A percentile compares a stretch with the other conserved stretches of the same genome.
Evolutionary conservation across 768 basidiomycete genomes (phyloP).

Genomic region (Coprinopsis cinerea): DNA sequence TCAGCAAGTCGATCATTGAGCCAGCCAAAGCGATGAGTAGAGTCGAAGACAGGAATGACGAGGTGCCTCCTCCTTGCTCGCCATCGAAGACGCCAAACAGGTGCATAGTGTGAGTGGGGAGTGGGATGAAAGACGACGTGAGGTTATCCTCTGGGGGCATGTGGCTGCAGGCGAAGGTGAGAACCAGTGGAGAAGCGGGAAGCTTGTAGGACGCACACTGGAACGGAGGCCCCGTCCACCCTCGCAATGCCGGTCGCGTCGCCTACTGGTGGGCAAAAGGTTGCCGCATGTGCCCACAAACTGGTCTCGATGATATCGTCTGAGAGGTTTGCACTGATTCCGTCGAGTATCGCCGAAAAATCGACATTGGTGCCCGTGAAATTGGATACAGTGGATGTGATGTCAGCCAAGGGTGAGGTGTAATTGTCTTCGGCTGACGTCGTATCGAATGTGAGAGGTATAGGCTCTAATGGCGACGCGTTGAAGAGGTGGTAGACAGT

Average conservation of each 20-base stretch:
- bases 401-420: too few relatives aligned
- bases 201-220: neutral
- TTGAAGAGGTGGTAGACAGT: too few relatives aligned
- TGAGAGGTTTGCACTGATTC: neutral
- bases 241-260: conserved; percentile 3
- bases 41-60: conserved; percentile 24
- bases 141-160: neutral
- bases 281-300: neutral
- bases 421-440: too few relatives aligned
- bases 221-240: neutral
- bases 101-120: conserved; percentile 19
- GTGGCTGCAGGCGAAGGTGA: conserved; percentile 5
- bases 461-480: too few relatives aligned
- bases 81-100: conserved; percentile 26
- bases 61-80: conserved; percentile 28
- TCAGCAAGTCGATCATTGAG: conserved; percentile 21
- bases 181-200: neutral
- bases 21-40: conserved; percentile 23
- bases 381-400: too few relatives aligned
- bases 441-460: too few relatives aligned
- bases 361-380: too few relatives aligned
- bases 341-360: too few relatives aligned
- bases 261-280: neutral
- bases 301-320: neutral
- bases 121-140: conserved; percentile 2